A percentile compares a stretch with the other conserved stretches of the same genome.
phyloP scores from a whole-genome alignment of 352 stramenopile genomes.

The Pythium utonaiense region DNA sequence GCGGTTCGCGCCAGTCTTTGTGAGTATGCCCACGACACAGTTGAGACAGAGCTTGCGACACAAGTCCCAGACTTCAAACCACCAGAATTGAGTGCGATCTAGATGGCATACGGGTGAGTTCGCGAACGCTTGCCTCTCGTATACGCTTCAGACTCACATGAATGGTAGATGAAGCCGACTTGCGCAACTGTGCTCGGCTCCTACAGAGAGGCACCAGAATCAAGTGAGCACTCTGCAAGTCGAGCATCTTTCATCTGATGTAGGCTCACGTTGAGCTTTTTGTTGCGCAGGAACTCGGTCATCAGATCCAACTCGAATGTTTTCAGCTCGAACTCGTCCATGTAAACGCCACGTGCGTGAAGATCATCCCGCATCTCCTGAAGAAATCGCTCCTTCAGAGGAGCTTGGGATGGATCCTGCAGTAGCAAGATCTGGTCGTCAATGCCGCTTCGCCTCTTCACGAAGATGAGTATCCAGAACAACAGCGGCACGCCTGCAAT shows the following conservation, averaged over 20 bases:
- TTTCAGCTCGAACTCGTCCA: slow-evolving; percentile 44
- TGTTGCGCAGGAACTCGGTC: slow-evolving; percentile 48
- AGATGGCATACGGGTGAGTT: neutral
- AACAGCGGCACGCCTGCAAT: slow-evolving; percentile 58
- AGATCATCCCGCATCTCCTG: slow-evolving; percentile 49
- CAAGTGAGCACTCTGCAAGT: too few species aligned
- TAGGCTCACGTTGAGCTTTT: slow-evolving; percentile 43
- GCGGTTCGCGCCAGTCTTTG: slow-evolving; percentile 57
- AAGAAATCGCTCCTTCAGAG: slow-evolving; percentile 44
- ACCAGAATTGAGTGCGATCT: slow-evolving; percentile 63
- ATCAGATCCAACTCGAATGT: slow-evolving; percentile 53
- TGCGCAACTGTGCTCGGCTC: slow-evolving; percentile 68
- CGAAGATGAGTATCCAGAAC: slow-evolving; percentile 62
- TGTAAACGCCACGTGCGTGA: slow-evolving; percentile 30
- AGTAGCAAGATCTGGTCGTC: slow-evolving; percentile 48
- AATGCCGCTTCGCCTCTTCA: slow-evolving; percentile 47
- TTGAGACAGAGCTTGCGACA: slow-evolving; percentile 68
- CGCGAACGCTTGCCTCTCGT: neutral
- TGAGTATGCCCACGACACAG: slow-evolving; percentile 57
- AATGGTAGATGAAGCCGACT: slow-evolving; percentile 80
- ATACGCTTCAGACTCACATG: slow-evolving; percentile 36
- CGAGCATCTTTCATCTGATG: neutral
- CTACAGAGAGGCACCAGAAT: slow-evolving; percentile 19
- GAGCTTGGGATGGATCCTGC: slow-evolving; percentile 28
- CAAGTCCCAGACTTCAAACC: slow-evolving; percentile 80